phyloP scores from a whole-genome alignment of 441 rosid genomes.

The Cnidoscolus chayamansa region DNA sequence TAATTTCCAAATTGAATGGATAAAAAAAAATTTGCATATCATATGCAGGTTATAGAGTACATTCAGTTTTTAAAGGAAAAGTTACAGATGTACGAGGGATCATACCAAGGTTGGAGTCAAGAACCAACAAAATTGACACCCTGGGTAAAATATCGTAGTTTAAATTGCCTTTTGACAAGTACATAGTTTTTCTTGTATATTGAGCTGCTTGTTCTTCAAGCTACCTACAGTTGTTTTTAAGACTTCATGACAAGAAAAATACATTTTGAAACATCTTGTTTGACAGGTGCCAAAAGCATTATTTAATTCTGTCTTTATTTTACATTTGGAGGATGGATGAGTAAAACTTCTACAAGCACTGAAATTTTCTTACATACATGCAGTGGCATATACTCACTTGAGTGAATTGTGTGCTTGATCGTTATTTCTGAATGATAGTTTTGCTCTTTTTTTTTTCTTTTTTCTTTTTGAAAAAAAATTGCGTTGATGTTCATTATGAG shows the following conservation, averaged over 20 bases:
- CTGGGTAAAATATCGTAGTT: constrained; percentile 48
- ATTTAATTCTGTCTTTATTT: not conserved
- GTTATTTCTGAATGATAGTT: not conserved
- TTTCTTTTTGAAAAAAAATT: not conserved
- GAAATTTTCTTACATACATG: not conserved
- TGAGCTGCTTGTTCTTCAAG: constrained; percentile 15
- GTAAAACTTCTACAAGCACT: not conserved
- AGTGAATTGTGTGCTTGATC: not conserved
- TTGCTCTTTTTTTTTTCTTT: not conserved
- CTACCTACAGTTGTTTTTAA: not conserved
- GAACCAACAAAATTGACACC: constrained; percentile 67
- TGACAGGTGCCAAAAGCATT: not conserved
- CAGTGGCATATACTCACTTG: not conserved
- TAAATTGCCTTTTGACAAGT: constrained; percentile 8
- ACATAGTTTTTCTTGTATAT: not conserved
- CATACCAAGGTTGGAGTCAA: constrained; percentile 69
- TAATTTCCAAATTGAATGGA: not conserved
- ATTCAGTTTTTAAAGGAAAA: constrained; percentile 84
- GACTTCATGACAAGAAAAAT: not conserved
- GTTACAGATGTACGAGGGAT: constrained; percentile 58
- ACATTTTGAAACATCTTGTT: not conserved
- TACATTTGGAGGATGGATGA: not conserved
- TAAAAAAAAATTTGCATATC: not conserved
- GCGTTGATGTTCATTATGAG: not conserved
- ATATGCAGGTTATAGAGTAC: constrained; percentile 82